These are phyloP conservation scores for Fraxinus quadrangulata DNA, from an alignment of 257 asterid genomes.

Conservation along the genomic window DNA sequence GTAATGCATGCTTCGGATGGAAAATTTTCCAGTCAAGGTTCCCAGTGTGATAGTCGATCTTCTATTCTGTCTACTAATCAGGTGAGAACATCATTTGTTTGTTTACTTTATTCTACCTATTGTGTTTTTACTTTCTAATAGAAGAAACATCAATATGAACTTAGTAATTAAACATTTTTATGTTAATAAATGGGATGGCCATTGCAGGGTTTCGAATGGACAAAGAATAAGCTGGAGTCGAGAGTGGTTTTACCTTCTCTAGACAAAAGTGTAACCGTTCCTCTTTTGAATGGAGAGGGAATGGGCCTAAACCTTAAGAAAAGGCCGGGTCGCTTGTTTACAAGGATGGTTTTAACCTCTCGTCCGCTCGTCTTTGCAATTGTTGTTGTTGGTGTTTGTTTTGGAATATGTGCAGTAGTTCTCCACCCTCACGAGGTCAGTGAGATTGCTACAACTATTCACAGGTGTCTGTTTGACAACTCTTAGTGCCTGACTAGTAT, in stretches of 20 bases:
- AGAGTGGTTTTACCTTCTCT: constrained; percentile 22
- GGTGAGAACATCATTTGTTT: constrained; percentile 33
- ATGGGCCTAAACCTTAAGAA: constrained; percentile 46
- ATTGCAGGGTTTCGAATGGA: constrained; percentile 45
- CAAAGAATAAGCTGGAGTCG: constrained; percentile 26
- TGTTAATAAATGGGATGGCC: constrained; percentile 12
- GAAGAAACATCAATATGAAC: neutral
- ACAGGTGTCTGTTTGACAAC: constrained; percentile 58
- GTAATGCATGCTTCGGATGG: constrained; percentile 21
- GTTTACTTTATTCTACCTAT: no score
- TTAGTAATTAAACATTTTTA: neutral
- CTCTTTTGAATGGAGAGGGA: constrained; percentile 59
- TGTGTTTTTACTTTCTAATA: neutral
- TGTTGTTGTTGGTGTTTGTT: constrained; percentile 58
- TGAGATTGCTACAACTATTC: constrained; percentile 57
- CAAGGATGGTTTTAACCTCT: constrained; percentile 37
- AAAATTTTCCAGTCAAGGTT: constrained; percentile 27
- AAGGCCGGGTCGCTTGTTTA: constrained; percentile 34
- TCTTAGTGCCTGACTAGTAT: constrained; percentile 17
- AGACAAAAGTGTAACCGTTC: constrained; percentile 41
- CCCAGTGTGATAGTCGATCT: constrained; percentile 23
- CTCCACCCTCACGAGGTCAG: constrained; percentile 68
- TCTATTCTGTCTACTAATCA: constrained; percentile 30
- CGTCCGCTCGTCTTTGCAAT: constrained; percentile 50
- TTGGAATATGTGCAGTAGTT: constrained; percentile 63